phyloP scores from a whole-genome alignment of 768 basidiomycete species.

The Calocera cornea region DNA sequence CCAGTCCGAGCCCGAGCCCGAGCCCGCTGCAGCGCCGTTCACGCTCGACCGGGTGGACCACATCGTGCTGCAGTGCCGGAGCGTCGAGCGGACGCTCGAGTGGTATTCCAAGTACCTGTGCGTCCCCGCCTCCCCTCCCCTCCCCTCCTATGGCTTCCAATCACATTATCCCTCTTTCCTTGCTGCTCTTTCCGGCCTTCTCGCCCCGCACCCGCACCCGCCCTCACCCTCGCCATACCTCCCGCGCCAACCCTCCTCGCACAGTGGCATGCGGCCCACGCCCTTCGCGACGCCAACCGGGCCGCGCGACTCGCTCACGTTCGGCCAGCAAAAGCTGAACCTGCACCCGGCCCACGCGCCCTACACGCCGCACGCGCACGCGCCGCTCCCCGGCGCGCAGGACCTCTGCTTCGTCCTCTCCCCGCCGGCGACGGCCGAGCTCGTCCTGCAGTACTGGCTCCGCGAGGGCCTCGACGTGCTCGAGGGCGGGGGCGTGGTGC shows the following conservation, averaged over 20 bases:
- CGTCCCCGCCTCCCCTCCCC: background rate
- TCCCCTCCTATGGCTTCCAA: background rate
- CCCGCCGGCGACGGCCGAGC: background rate
- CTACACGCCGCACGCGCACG: background rate
- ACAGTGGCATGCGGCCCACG: background rate
- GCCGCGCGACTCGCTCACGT: background rate
- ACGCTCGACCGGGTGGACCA: background rate
- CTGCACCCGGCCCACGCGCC: background rate
- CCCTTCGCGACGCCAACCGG: background rate
- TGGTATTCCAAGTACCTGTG: background rate
- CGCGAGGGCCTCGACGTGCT: background rate
- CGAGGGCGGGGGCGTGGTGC: background rate
- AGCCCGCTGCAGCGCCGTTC: background rate
- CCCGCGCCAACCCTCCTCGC: background rate
- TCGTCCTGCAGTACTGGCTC: background rate
- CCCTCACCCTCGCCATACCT: too few relatives aligned
- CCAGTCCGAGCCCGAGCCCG: background rate
- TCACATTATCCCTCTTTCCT: too few relatives aligned
- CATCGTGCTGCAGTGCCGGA: background rate
- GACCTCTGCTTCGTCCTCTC: constrained; percentile 3
- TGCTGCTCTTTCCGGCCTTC: too few relatives aligned
- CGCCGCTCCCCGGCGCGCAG: background rate
- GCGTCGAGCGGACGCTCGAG: background rate
- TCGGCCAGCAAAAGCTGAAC: constrained; percentile 1
- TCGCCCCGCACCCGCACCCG: too few relatives aligned